These are phyloP conservation scores for Wallacemonas sp. DNA, from an alignment of 208 protist genomes.

Conservation along the genomic window DNA sequence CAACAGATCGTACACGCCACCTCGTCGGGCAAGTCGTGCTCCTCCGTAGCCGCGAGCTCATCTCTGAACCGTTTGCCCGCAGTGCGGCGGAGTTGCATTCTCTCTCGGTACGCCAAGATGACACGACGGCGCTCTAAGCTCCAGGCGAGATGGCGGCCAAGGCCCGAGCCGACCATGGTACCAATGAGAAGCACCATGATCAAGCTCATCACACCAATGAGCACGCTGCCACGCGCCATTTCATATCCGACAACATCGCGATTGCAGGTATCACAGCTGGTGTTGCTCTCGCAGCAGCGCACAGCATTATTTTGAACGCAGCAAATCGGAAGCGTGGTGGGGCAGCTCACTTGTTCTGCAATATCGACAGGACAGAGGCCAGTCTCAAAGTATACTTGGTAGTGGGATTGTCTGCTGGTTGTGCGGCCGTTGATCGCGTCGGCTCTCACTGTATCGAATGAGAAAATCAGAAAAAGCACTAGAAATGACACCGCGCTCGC, in stretches of 20 bases:
- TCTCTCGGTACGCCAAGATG: conserved; percentile 23
- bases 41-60: conserved; percentile 34
- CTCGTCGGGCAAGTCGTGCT: conserved; percentile 18
- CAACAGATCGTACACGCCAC: conserved; percentile 53
- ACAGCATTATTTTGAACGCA: conserved; percentile 27
- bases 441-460: neutral
- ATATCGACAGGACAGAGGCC: conserved; percentile 30
- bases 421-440: too few species aligned
- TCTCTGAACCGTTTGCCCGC: conserved; percentile 31
- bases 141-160: conserved; percentile 38
- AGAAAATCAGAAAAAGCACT: neutral
- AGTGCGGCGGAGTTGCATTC: conserved; percentile 21
- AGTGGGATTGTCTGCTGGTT: neutral
- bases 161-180: conserved; percentile 31
- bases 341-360: conserved; percentile 23
- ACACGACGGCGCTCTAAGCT: conserved; percentile 36
- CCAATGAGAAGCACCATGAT: conserved; percentile 41
- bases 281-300: conserved; percentile 30
- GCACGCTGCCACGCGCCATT: conserved; percentile 30
- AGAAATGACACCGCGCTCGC: neutral
- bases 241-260: conserved; percentile 25
- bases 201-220: conserved; percentile 34
- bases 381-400: conserved; percentile 6
- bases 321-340: conserved; percentile 26
- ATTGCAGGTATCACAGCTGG: conserved; percentile 29